phyloP scores from a whole-genome alignment of 306 rosid genomes.

The Luffa acutangula region DNA sequence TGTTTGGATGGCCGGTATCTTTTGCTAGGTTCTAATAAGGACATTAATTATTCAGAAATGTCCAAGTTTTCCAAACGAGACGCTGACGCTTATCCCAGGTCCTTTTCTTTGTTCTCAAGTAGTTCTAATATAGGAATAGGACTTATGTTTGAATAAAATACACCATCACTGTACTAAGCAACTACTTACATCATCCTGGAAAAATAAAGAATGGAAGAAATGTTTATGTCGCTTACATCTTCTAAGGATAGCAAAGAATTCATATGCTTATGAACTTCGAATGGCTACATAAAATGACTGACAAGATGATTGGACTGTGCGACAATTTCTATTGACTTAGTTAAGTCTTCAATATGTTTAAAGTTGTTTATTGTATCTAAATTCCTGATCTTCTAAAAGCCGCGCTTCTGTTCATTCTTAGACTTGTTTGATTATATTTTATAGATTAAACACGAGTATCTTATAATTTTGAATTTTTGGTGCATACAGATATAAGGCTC shows the following conservation, averaged over 20 bases:
- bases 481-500: slow-evolving; percentile 56
- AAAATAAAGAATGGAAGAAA: neutral
- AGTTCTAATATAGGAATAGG: neutral
- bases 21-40: slow-evolving; percentile 60
- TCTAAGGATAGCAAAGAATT: neutral
- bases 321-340: neutral
- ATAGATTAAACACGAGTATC: neutral
- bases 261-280: neutral
- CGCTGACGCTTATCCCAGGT: slow-evolving; percentile 83
- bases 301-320: neutral
- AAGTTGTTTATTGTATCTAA: neutral
- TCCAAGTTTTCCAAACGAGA: slow-evolving; percentile 68
- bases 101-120: neutral
- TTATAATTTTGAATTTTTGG: neutral
- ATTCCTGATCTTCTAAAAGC: neutral
- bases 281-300: neutral
- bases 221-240: neutral
- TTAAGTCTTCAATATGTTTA: neutral
- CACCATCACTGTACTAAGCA: neutral
- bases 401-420: neutral
- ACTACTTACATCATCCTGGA: neutral
- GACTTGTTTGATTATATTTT: neutral
- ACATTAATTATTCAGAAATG: slow-evolving; percentile 61
- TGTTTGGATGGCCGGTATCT: slow-evolving; percentile 87
- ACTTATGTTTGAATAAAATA: neutral